A percentile compares a stretch with the other conserved stretches of the same genome.
Evolutionary conservation across 1,284 basidiomycete species (phyloP).

Genomic region (Leccinum pseudoinsigne): DNA sequence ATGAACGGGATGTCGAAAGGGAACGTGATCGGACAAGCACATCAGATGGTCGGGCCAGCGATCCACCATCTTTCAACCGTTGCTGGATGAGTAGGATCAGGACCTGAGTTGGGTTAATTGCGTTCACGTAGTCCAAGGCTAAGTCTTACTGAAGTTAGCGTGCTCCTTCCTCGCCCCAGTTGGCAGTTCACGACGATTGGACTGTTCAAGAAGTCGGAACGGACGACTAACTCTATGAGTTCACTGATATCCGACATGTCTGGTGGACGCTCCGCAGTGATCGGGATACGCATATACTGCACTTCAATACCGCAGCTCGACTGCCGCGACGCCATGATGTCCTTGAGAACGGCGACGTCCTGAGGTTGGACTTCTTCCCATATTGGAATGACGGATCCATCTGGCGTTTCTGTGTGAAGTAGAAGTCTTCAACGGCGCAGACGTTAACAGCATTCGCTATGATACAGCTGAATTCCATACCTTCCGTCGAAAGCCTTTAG

Average conservation of each 20-base stretch:
- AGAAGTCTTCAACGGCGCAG: constrained; percentile 51
- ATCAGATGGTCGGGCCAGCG: constrained; percentile 40
- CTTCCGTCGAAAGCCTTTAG: constrained; percentile 82
- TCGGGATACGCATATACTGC: constrained; percentile 84
- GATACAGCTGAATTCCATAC: constrained; percentile 35
- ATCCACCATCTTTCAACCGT: constrained; percentile 67
- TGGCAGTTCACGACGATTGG: constrained; percentile 97
- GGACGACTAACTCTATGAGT: constrained; percentile 81
- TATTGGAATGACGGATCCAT: constrained; percentile 89
- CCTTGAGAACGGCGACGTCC: constrained; percentile 85
- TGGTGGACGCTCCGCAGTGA: constrained; percentile 80
- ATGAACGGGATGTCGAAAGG: constrained; percentile 35
- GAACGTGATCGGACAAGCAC: constrained; percentile 40
- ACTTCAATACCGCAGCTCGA: constrained; percentile 56
- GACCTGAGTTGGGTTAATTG: constrained; percentile 46
- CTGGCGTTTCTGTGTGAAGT: constrained; percentile 87
- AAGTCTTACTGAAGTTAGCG: constrained; percentile 75
- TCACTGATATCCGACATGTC: constrained; percentile 71
- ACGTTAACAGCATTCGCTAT: neutral
- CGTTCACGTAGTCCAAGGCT: neutral
- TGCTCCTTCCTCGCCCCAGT: constrained; percentile 92
- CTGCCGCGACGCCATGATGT: constrained; percentile 78
- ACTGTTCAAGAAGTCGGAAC: constrained; percentile 68
- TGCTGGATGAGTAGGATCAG: constrained; percentile 85
- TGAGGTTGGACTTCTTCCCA: constrained; percentile 90